Evolutionary conservation across 495 filamentous ascomycete genomes (phyloP), one percentile per base, ranked within the genome.

Genomic region (Chaetomium fimeti): DNA sequence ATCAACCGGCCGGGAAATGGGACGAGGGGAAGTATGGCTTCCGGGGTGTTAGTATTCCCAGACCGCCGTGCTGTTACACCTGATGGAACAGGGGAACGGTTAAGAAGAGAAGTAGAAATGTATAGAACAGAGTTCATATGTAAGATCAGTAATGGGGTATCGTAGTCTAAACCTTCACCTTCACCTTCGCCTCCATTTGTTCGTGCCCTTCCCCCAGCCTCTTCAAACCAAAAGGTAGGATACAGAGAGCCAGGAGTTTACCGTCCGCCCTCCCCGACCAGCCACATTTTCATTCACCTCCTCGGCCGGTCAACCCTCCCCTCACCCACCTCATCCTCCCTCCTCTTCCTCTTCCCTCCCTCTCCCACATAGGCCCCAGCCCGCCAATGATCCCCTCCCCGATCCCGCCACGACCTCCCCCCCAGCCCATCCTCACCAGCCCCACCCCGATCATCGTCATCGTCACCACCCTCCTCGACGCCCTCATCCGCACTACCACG

Each of bases 351-450:
- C 57, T 58, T 66, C 18, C 56, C 55, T 51, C 49, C 25, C 13
- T 52, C 56, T 0, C 38, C 40, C 7, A 27, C 13, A 12, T 43
- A n/a, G 2, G 29, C 25, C 7, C 24, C 52, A 22, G 69, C 52
- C 18, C 66, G 64, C 69, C 69, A 71, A 53, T 69, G 58, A 57
- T 69, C 66, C 15, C 66, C 68, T 7, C 61, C 38, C 47, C 32
- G 47, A 40, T 65, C 61, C 20, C 61, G 58, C 61, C 65, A 56
- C 13, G 20, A 40, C 55, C 38, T 56, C 8, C 51, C 49, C n/a
- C 29, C 15, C 9, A 40, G 20, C 25, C 40, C 57, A 1, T 53
- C 42, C 12, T 42, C 38, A 5, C 47, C 38, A 18, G 9, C 20
- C 6, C 29, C n/a, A 22, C 2, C 57, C 11, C 27, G 11, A 13